Base-by-base conservation (phyloP, 2,329 filamentous ascomycete species). In the Daldinia eschscholtzii region DNA sequence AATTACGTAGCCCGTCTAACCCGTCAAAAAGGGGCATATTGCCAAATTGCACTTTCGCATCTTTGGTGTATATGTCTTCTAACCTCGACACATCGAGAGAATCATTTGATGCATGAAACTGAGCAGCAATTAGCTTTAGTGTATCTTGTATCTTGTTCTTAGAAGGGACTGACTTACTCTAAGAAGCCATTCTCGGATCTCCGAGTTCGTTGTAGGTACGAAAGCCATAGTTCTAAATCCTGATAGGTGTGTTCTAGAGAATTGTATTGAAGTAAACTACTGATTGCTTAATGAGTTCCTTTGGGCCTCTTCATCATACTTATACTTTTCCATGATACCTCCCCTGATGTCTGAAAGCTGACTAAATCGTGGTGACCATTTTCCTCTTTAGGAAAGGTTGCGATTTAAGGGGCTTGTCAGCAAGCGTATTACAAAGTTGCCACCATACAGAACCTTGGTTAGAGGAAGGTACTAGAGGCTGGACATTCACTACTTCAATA, bases 91-190 rank as follows among this genome's bases (percentile, higher is more conserved):
- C 33, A 26, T 75, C 71, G 18, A 74, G 69, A 2, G 71, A 73
- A 28, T 75, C 73, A 37, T 66, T 66, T 6, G 44, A 44, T 5
- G 59, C 57, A 28, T 72, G 70, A 52, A 74, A 75, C 73, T 74
- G 46, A 39, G 23, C 0, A 7, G 30, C 30, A 20, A 46, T 69
- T 18, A 70, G 61, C 30, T 37, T 15, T 50, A 3, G 20, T 48
- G 33, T 33, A 12, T 9, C 26, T 6, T 48, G 33, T 33, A 12
- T 9, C 26, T 6, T 15, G 12, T 55, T 6, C 23, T 18, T 9
- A 26, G 13, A 23, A 20, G 15, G 44, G 26, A 41, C 44, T 33
- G 28, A 61, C 64, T 57, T 48, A 72, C 71, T 57, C 65, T 67
- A n/a, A 65, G 41, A 15, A 74, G 67, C 71, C 71, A 73, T 41